Conservation (phyloP, 73 alveolate genomes). For the Paramecium biaurelia region DNA sequence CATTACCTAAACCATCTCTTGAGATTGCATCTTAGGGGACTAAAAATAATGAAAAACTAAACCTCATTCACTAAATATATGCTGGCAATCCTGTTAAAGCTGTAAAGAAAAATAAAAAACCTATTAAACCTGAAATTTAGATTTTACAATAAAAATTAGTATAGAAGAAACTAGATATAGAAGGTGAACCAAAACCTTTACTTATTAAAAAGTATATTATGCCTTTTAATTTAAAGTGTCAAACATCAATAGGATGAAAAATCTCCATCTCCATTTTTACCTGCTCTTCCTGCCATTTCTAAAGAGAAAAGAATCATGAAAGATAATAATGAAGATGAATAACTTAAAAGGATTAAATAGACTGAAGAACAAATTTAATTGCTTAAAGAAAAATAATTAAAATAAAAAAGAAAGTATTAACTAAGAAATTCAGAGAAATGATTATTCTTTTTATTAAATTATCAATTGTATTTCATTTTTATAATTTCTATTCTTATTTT, state of each 20-base stretch:
- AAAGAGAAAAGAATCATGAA: neutral
- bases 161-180: neutral
- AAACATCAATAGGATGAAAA: neutral
- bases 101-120: neutral
- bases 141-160: neutral
- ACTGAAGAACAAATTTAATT: slow-evolving; percentile 23
- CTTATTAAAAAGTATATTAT: slow-evolving; percentile 11
- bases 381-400: slow-evolving; percentile 13
- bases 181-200: slow-evolving; percentile 32
- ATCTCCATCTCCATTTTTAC: slow-evolving; percentile 24
- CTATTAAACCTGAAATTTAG: neutral
- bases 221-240: neutral
- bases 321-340: slow-evolving; percentile 13
- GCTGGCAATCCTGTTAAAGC: neutral
- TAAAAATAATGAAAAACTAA: neutral
- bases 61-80: slow-evolving; percentile 10
- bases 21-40: neutral
- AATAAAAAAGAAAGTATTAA: slow-evolving; percentile 35
- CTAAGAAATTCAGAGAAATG: slow-evolving; percentile 36
- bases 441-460: neutral
- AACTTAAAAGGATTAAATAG: neutral
- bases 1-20: neutral
- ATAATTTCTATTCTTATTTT: neutral
- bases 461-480: neutral
- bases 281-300: slow-evolving; percentile 15